Evolutionary conservation across 345 rosid genomes (phyloP), one percentile per base, ranked within the genome.

Genomic region (Erucastrum elatum): DNA sequence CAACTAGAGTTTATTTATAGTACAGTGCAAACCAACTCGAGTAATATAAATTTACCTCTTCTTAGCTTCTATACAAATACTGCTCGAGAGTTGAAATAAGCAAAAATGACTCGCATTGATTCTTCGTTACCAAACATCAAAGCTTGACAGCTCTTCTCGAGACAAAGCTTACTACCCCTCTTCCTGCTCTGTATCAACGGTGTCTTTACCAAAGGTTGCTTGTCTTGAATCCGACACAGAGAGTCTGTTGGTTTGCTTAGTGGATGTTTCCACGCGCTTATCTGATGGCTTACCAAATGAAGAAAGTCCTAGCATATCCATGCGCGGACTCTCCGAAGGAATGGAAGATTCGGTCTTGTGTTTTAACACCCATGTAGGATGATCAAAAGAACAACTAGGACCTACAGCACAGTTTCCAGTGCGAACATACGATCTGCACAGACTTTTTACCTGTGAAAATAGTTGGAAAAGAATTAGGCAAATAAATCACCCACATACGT

Each of bases 351-450:
- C n/a, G n/a, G n/a, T n/a, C n/a, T n/a, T n/a, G n/a, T n/a, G n/a
- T n/a, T n/a, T n/a, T n/a, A n/a, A n/a, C n/a, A n/a, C n/a, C n/a
- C n/a, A n/a, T n/a, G n/a, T n/a, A n/a, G n/a, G n/a, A n/a, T n/a
- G n/a, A n/a, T n/a, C n/a, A n/a, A n/a, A n/a, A n/a, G n/a, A n/a
- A 55, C 60, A 55, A 16, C 60, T 55, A 55, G 60, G 60, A 55
- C 27, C 60, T 11, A 55, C 60, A 6, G 60, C 60, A 55, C 60
- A 55, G 26, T 17, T 55, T 7, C 60, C 60, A 55, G 60, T 55
- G 27, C 26, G 60, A 16, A 55, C 60, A 55, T 55, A 55, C 10
- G 26, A 16, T 55, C 27, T 55, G 60, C 60, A 55, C 60, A 55
- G 60, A 55, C 26, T 1, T 55, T 17, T 55, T 16, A n/a, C 60